These are phyloP conservation scores for Protomyces inundatus DNA, from an alignment of 1,139 yeast species.

Conservation along the genomic window DNA sequence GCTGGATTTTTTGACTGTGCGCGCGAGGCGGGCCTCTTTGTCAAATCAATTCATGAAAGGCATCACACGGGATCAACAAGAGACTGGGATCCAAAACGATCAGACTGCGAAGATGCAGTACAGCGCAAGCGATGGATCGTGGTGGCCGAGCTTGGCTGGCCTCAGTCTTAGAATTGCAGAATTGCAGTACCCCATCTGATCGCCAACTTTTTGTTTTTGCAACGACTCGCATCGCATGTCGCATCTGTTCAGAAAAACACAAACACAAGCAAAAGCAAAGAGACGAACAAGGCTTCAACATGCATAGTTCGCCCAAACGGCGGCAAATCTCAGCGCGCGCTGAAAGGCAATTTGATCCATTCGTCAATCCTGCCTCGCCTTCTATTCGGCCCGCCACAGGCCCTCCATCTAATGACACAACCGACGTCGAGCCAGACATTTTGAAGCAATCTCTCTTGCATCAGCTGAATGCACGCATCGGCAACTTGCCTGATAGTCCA, in stretches of 20 bases:
- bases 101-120: background rate
- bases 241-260: background rate
- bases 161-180: too few species aligned
- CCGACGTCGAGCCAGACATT: background rate
- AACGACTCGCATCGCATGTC: background rate
- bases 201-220: background rate
- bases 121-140: background rate
- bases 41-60: background rate
- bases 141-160: background rate
- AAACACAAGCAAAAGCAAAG: background rate
- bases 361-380: background rate
- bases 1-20: constrained; percentile 1
- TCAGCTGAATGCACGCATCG: constrained; percentile 17
- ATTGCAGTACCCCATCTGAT: background rate
- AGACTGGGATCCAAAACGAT: background rate
- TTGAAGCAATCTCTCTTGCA: constrained; percentile 14
- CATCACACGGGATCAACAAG: background rate
- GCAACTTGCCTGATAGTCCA: background rate
- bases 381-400: background rate
- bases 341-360: background rate
- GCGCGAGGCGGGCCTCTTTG: background rate
- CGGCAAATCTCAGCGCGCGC: background rate
- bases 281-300: background rate
- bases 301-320: background rate
- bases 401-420: background rate